A percentile compares a stretch with the other conserved stretches of the same genome.
These are phyloP conservation scores for Litsea cubeba DNA, from an alignment of 164 flowering plant species.

Conservation along the genomic window DNA sequence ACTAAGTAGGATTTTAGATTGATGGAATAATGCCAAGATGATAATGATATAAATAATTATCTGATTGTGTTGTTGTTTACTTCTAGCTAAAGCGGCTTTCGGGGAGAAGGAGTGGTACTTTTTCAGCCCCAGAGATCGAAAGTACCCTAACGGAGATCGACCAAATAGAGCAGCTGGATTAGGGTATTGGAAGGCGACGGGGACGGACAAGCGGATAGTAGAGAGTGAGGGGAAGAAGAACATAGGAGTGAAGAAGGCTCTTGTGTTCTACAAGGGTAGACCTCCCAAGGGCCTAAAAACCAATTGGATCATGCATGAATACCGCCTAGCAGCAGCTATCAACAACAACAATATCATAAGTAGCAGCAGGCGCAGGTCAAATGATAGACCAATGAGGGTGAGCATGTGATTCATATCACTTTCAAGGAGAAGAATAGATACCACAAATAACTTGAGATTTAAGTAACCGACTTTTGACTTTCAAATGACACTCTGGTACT, in stretches of 20 bases:
- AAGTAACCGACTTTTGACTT: neutral
- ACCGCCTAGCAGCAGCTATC: slow-evolving; percentile 29
- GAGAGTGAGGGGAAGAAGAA: slow-evolving; percentile 10
- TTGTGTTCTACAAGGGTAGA: slow-evolving; percentile 50
- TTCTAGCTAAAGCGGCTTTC: slow-evolving; percentile 31
- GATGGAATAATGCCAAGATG: no score
- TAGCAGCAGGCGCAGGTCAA: slow-evolving; percentile 5
- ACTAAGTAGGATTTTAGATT: no score
- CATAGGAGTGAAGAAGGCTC: slow-evolving; percentile 52
- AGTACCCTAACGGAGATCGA: slow-evolving; percentile 56
- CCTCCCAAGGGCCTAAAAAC: slow-evolving; percentile 53
- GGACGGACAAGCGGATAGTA: slow-evolving; percentile 40
- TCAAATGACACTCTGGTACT: neutral
- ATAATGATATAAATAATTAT: no score
- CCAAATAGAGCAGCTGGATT: slow-evolving; percentile 52
- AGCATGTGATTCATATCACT: slow-evolving; percentile 9
- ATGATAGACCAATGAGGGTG: slow-evolving; percentile 28
- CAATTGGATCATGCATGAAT: slow-evolving; percentile 62
- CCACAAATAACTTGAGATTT: neutral
- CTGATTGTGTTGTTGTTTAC: neutral
- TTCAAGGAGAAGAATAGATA: neutral
- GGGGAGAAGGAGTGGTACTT: slow-evolving; percentile 62
- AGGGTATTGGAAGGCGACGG: slow-evolving; percentile 62
- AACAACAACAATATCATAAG: neutral
- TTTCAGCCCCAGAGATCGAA: slow-evolving; percentile 53